phyloP scores from a whole-genome alignment of 2,329 filamentous ascomycete species.

The Venturiaceae sp. region DNA sequence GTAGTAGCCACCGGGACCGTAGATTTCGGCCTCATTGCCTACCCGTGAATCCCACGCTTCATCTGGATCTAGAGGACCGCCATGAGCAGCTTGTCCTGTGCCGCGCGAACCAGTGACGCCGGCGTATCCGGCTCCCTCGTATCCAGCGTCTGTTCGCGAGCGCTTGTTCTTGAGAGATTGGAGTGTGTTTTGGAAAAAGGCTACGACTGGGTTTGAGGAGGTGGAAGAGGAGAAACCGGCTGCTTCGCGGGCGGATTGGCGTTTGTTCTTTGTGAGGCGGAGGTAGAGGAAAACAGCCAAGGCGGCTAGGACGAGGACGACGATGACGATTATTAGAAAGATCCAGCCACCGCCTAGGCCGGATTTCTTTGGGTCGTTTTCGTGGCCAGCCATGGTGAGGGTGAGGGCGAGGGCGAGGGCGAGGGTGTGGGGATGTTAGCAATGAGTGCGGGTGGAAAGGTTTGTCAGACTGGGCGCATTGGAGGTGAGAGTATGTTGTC shows the following conservation, averaged over 20 bases:
- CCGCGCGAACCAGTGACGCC: conserved; percentile 23
- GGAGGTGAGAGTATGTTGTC: neutral
- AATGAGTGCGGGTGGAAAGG: neutral
- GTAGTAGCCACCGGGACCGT: conserved; percentile 54
- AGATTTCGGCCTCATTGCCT: conserved; percentile 59
- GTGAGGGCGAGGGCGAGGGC: neutral
- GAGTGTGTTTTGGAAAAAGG: conserved; percentile 64
- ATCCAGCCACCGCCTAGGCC: conserved; percentile 39
- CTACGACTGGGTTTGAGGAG: conserved; percentile 53
- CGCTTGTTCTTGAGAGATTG: conserved; percentile 55
- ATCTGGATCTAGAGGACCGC: conserved; percentile 66
- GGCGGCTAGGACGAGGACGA: conserved; percentile 48
- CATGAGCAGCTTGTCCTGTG: conserved; percentile 32
- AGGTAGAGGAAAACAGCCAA: conserved; percentile 55
- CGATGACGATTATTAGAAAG: conserved; percentile 62
- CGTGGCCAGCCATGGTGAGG: conserved; percentile 1
- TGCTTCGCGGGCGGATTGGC: conserved; percentile 25
- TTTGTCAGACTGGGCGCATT: neutral
- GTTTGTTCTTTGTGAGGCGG: conserved; percentile 48
- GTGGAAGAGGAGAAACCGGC: conserved; percentile 31
- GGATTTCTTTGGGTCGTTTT: conserved; percentile 23
- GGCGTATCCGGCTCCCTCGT: conserved; percentile 50
- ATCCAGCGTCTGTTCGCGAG: conserved; percentile 55
- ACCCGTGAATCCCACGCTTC: conserved; percentile 80
- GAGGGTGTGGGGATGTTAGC: neutral